A percentile compares a stretch with the other conserved stretches of the same genome.
Evolutionary conservation across 257 asterid species (phyloP).

Genomic region (Primulina tabacum): DNA sequence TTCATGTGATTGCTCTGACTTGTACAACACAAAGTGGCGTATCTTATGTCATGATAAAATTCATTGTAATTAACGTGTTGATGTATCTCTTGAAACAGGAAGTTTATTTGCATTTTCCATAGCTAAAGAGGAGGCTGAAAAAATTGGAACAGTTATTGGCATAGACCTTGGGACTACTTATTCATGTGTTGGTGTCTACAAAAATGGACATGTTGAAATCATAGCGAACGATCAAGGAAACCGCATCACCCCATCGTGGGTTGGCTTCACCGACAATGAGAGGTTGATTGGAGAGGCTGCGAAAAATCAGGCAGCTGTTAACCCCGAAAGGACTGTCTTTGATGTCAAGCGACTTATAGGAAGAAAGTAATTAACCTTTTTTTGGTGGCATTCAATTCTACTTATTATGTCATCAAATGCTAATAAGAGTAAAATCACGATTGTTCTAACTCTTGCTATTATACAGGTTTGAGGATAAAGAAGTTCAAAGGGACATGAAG

Average conservation of each 20-base stretch:
- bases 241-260: constrained; percentile 84
- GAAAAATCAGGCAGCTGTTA: constrained; percentile 66
- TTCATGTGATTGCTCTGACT: too few relatives aligned
- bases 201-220: constrained; percentile 66
- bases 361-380: constrained; percentile 47
- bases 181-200: constrained; percentile 82
- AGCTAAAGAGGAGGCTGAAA: constrained; percentile 59
- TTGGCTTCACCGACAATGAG: constrained; percentile 61
- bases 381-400: too few relatives aligned
- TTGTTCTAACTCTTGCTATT: too few relatives aligned
- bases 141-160: constrained; percentile 70
- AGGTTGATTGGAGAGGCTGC: constrained; percentile 84
- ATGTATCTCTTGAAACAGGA: constrained; percentile 31
- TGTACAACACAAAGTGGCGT: too few relatives aligned
- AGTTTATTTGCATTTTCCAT: constrained; percentile 41
- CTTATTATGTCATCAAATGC: too few relatives aligned
- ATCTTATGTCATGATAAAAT: too few relatives aligned
- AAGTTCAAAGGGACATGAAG: constrained; percentile 71
- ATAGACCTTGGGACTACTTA: constrained; percentile 79
- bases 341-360: constrained; percentile 80
- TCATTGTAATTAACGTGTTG: too few relatives aligned
- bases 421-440: too few relatives aligned
- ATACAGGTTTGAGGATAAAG: constrained; percentile 60
- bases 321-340: constrained; percentile 71
- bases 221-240: constrained; percentile 82